These are phyloP conservation scores for Scenedesmus sp. DNA, from an alignment of 163 green algal species.

Conservation along the genomic window DNA sequence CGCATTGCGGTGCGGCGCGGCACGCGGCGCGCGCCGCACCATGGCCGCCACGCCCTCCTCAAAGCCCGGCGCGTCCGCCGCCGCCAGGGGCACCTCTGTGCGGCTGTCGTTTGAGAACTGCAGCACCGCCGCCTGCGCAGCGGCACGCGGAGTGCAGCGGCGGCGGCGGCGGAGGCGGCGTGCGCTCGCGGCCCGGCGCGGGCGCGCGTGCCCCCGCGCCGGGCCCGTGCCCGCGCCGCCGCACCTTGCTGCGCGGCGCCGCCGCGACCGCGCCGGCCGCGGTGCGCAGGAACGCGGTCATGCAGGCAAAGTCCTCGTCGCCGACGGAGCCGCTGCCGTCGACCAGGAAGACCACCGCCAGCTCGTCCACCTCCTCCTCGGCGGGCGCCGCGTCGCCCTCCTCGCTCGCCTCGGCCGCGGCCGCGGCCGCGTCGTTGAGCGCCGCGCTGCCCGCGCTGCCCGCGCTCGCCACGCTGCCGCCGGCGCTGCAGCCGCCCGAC, in stretches of 20 bases:
- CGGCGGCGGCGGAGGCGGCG: too few relatives aligned
- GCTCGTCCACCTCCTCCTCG: not conserved
- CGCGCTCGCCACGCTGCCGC: not conserved
- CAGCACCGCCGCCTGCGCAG: conserved; percentile 61
- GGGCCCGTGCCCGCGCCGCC: not conserved
- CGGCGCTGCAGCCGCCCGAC: not conserved
- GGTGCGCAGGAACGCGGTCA: conserved; percentile 44
- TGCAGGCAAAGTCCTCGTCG: conserved; percentile 57
- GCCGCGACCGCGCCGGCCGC: conserved; percentile 23
- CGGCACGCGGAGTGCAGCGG: not conserved
- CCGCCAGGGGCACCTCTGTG: conserved; percentile 54
- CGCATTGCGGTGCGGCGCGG: too few relatives aligned
- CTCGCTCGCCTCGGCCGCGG: not conserved
- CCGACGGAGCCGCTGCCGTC: conserved; percentile 60
- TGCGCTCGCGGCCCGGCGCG: too few relatives aligned
- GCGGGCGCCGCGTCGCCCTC: not conserved
- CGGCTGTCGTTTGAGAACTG: conserved; percentile 72
- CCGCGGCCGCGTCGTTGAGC: not conserved
- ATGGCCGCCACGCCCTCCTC: conserved; percentile 42
- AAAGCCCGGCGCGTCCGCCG: conserved; percentile 45
- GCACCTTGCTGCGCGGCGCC: conserved; percentile 43
- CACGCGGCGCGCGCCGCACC: too few relatives aligned
- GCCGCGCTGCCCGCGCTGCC: not conserved
- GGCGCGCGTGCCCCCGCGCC: not conserved
- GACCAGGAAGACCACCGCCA: conserved; percentile 58